Conservation (phyloP, 2,329 filamentous ascomycete genomes). For the Sporothrix brasiliensis region DNA sequence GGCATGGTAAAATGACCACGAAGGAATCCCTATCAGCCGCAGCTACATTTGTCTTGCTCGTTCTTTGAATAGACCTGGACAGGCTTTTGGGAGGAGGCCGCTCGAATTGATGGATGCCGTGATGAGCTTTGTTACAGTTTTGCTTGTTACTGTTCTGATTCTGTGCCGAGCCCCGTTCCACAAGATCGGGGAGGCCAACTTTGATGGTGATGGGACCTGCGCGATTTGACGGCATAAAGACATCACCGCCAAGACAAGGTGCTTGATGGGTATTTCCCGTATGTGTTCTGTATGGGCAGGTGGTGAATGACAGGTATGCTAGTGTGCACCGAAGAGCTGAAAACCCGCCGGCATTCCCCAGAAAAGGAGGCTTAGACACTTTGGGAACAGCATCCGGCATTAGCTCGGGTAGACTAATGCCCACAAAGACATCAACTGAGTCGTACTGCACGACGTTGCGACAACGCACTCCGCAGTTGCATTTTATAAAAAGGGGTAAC, state of each 20-base stretch:
- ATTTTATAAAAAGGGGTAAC: too few relatives aligned
- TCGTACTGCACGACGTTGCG: neutral
- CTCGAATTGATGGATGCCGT: slow-evolving; percentile 14
- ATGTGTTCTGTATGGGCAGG: neutral
- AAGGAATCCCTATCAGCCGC: neutral
- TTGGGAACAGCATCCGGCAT: neutral
- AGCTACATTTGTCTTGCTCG: neutral
- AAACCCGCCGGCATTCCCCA: slow-evolving; percentile 18
- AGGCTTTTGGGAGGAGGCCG: neutral
- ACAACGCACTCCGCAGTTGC: neutral
- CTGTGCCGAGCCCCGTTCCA: neutral
- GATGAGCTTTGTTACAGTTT: neutral
- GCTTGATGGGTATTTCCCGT: neutral
- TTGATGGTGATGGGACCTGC: slow-evolving; percentile 7
- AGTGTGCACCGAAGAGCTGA: slow-evolving; percentile 30
- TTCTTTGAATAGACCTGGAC: neutral
- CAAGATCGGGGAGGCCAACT: neutral
- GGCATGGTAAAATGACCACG: neutral
- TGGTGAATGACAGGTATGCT: neutral
- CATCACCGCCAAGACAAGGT: neutral
- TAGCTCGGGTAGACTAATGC: neutral
- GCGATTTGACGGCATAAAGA: neutral
- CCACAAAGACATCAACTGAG: neutral
- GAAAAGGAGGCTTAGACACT: slow-evolving; percentile 30
- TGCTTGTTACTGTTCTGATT: neutral